These are phyloP conservation scores for Ascochyta clinopodiicola DNA, from an alignment of 2,329 filamentous ascomycete genomes.

Conservation along the genomic window DNA sequence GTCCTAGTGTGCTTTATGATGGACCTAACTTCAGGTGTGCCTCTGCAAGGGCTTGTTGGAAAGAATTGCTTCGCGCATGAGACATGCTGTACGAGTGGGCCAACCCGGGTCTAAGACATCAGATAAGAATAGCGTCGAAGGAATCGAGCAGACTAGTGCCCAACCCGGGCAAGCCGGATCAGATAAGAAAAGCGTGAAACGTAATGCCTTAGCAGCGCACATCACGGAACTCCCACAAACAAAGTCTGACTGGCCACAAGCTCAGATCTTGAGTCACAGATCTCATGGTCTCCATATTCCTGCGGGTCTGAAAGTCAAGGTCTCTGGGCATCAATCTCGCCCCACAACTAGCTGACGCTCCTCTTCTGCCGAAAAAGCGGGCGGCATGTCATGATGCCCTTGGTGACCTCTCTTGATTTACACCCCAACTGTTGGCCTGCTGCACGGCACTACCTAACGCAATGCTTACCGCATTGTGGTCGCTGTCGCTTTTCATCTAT, in stretches of 20 bases:
- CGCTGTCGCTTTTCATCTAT: conserved; percentile 9
- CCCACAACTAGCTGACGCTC: not conserved
- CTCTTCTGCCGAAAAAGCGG: not conserved
- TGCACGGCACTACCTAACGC: not conserved
- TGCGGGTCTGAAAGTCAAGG: not conserved
- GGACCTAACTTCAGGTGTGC: too few relatives aligned
- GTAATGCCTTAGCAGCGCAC: not conserved
- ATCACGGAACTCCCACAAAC: not conserved
- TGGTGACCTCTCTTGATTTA: too few relatives aligned
- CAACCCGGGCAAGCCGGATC: not conserved
- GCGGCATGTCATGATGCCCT: not conserved
- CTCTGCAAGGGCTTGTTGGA: too few relatives aligned
- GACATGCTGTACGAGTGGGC: not conserved
- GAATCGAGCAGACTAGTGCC: not conserved
- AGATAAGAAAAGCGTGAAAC: conserved; percentile 3
- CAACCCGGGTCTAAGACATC: conserved; percentile 28
- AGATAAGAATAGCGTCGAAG: conserved; percentile 12
- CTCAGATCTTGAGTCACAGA: not conserved
- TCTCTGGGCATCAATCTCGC: not conserved
- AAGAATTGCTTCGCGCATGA: not conserved
- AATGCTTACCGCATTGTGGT: conserved; percentile 1
- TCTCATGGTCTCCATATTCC: not conserved
- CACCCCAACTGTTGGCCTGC: not conserved
- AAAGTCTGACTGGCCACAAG: not conserved
- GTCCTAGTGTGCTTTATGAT: too few relatives aligned